Evolutionary conservation across 768 basidiomycete species (phyloP), one percentile per base, ranked within the genome.

Genomic region (Trichaptum fuscoviolaceum): DNA sequence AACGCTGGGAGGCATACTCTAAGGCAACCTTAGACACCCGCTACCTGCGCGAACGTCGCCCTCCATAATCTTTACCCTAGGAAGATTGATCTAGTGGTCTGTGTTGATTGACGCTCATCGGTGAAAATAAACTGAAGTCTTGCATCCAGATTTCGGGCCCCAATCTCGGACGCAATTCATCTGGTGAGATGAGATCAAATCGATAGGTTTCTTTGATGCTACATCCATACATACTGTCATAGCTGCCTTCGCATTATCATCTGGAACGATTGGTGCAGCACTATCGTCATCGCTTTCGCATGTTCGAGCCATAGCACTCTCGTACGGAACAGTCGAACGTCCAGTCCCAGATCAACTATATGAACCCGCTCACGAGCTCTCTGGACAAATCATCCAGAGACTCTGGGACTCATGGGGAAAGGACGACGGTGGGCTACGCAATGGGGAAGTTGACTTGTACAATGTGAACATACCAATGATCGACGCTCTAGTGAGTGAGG

Each of bases 251-350:
- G 84, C 91, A 2, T 82, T 98, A 58, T 95, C 94, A 1, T 95
- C 93, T 30, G 96, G 96, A 1, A 98, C 96, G 1, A 82, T 99
- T 68, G 96, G 96, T 52, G 95, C 95, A 2, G 91, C 96, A 18
- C 80, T 98, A 75, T 91, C 91, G 27, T 88, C 90, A 24, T 85
- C 86, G 25, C 81, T 95, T 58, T 88, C 90, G 26, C 81, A 81
- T 66, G 82, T 80, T 30, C 89, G 93, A 52, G 86, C 93, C 57
- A 90, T 97, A 66, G 95, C 96, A 0, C 73, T 98, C 42, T 96
- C 93, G 0, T 96, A 97, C 74, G 94, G 94, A 36, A 91, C 83
- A 18, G 85, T 96, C 63, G 74, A 83, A 59, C 83, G 86, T 72
- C 91, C 92, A 1, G 88, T 89, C 6, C 88, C 92, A 1, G 68